These are phyloP conservation scores for Microbotryum scabiosae DNA, from an alignment of 1,284 basidiomycete species.

Conservation along the genomic window DNA sequence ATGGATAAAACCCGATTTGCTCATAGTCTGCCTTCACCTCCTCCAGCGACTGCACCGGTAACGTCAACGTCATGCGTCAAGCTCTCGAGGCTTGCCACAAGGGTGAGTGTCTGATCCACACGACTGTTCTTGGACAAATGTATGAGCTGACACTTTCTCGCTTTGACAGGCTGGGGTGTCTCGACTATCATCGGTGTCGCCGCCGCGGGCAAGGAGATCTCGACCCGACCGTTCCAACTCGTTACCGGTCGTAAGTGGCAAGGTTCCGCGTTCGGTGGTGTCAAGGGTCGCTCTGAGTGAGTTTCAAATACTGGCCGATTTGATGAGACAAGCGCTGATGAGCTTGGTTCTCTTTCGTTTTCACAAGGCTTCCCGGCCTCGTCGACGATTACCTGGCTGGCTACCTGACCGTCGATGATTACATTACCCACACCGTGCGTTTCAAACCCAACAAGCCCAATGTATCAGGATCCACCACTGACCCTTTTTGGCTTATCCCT, in stretches of 20 bases:
- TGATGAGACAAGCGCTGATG: background rate
- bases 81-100: conserved; percentile 98
- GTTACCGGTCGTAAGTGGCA: conserved; percentile 94
- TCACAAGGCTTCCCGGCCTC: conserved; percentile 31
- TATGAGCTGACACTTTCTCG: background rate
- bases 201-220: conserved; percentile 84
- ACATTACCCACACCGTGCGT: conserved; percentile 40
- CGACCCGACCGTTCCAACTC: conserved; percentile 77
- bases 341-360: fast-evolving
- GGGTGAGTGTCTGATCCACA: conserved; percentile 27
- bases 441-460: too few species aligned
- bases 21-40: background rate
- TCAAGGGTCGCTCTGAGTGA: conserved; percentile 86
- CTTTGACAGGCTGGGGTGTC: conserved; percentile 76
- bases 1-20: background rate
- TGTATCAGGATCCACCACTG: too few species aligned
- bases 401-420: conserved; percentile 41
- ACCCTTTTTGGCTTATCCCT: too few species aligned
- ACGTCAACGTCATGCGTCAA: conserved; percentile 88
- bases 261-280: conserved; percentile 92
- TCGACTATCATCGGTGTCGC: conserved; percentile 73
- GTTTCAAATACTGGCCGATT: background rate
- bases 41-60: conserved; percentile 76
- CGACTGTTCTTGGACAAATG: background rate
- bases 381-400: conserved; percentile 35